Evolutionary conservation across 306 rosid species (phyloP), one percentile per base, ranked within the genome.

Genomic region (Clitoria ternatea): DNA sequence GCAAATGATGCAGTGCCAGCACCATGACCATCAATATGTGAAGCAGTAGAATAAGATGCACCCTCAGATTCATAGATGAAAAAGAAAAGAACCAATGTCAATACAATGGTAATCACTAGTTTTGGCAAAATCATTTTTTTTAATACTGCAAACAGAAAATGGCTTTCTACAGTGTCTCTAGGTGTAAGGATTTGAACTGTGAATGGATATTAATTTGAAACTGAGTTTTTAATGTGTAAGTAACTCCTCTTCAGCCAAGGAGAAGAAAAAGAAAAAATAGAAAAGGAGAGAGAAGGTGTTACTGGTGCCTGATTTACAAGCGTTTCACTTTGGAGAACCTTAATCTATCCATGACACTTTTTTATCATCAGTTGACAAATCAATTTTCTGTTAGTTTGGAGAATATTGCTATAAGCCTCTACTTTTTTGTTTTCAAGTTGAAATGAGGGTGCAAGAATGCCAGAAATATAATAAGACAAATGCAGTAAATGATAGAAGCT

Each of bases 81-180:
- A 69, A 76, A 36, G 61, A 79, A 54, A 52, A 81, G 29, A 26
- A 73, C 24, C 32, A 53, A 50, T 36, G 49, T 1, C 30, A 81
- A 56, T 20, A 26, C 53, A 76, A 66, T 45, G 42, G 55, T 65
- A 50, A 54, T 69, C 52, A 55, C 50, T 29, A 66, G 36, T 60
- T 68, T 35, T 55, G 72, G 15, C 71, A 79, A 47, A 56, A 23
- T 72, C 88, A 86, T 86, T 77, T 42, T 57, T 18, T 20, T 39
- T 6, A 56, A 43, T 60, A 6, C 3, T 47, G 50, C 37, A 26
- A 27, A 35, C 24, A 32, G 48, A 15, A 27, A 22, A 39, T 63
- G 30, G 55, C 12, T 36, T 53, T 53, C 8, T 10, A 18, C 11
- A 6, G 42, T 73, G 30, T 24, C 11, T 17, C 4, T 23, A 26